Evolutionary conservation across 371 early-diverging fungal species (phyloP), one percentile per base, ranked within the genome.

Genomic region (Parasitella parasitica): DNA sequence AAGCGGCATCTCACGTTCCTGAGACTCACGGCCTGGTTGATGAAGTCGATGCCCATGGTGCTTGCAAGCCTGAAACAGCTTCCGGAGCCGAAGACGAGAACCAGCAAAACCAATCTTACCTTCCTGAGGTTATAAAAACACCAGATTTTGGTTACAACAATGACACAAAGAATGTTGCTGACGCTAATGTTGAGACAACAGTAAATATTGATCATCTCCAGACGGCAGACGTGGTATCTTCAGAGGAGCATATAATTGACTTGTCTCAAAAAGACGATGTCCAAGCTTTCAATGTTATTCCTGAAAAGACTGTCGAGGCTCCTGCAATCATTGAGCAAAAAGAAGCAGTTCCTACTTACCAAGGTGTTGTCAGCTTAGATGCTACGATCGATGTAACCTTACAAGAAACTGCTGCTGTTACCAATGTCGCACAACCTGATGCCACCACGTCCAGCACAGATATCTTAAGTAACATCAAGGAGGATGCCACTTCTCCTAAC

Each of bases 51-150:
- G 22, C 59, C 4, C 27, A 37, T 1, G 38, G 50, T 9, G 22
- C 28, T 15, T 59, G 59, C 37, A 59, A 59, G 6, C 59, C 59
- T 20, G 59, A 59, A 22, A 50, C 49, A 18, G 4, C 32, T 36
- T 18, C 9, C 6, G 34, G 24, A 24, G 5, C 28, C 27, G 16
- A 16, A 1, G 5, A 50, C 1, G 28, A 50, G 11, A 6, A 30
- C 3, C 30, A 30, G 8, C 30, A 30, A 30, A 3, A 30, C 3
- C 30, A 32, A 32, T 11, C 6, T 8, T 11, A 32, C 6, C 30
- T 5, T 50, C 2, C 30, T 22, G 13, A 46, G 13, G 22, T 46
- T 26, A 50, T 12, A 28, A 28, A 13, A 28, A 30, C 27, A 28
- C 13, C 27, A 26, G 7, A n/a, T 16, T 8, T 12, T 32, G 36